These are phyloP conservation scores for Geum urbanum DNA, from an alignment of 306 rosid species.

Conservation along the genomic window DNA sequence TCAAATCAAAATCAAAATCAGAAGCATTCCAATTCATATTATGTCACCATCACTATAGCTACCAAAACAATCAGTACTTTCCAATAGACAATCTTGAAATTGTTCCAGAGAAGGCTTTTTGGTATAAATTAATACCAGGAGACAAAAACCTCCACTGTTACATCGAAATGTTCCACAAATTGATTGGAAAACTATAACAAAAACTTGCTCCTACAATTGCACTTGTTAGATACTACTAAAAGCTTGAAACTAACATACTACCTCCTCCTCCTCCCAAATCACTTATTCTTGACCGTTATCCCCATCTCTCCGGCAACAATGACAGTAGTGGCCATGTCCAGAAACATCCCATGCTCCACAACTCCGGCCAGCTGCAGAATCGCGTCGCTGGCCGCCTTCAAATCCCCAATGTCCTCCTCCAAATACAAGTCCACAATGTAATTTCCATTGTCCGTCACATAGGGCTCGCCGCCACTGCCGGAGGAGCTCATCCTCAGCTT, in stretches of 20 bases:
- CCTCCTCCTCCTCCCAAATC: constrained; percentile 7
- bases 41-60: constrained; percentile 2
- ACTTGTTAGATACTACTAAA: constrained; percentile 30
- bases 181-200: constrained; percentile 13
- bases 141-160: constrained; percentile 2
- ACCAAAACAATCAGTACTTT: constrained; percentile 15
- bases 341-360: constrained; percentile 90
- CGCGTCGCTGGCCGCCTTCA: constrained; percentile 60
- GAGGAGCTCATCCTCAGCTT: constrained; percentile 40
- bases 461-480: constrained; percentile 43
- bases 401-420: constrained; percentile 59
- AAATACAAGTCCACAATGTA: constrained; percentile 68
- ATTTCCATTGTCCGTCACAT: constrained; percentile 67
- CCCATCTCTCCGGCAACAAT: constrained; percentile 88
- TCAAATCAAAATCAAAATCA: too few relatives aligned
- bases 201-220: constrained; percentile 22
- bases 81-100: constrained; percentile 20
- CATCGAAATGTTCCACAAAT: constrained; percentile 17
- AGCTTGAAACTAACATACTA: constrained; percentile 14
- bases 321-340: constrained; percentile 81
- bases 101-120: constrained; percentile 21
- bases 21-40: too few relatives aligned
- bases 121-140: constrained; percentile 18
- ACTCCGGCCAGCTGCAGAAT: constrained; percentile 75
- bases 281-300: constrained; percentile 54